Conservation (phyloP, 2,329 filamentous ascomycete species). For the Trichoderma pleuroti region DNA sequence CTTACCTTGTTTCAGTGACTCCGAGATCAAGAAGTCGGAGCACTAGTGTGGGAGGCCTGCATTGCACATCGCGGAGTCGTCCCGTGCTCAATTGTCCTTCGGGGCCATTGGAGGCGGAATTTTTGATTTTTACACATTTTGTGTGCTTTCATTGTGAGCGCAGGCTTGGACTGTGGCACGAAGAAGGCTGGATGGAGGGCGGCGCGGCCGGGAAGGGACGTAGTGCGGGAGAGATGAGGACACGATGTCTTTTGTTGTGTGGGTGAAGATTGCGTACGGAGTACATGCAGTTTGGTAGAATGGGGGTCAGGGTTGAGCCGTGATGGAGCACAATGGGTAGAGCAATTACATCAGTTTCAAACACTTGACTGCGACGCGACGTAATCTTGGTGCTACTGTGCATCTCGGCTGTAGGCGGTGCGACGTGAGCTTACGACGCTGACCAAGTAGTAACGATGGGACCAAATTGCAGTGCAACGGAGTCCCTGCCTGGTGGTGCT, state of each 20-base stretch:
- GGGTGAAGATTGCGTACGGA: neutral
- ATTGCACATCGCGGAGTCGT: slow-evolving; percentile 52
- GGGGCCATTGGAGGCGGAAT: slow-evolving; percentile 49
- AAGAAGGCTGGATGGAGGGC: slow-evolving; percentile 36
- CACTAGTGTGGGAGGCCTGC: slow-evolving; percentile 46
- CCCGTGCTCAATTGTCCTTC: slow-evolving; percentile 49
- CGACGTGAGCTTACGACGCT: neutral
- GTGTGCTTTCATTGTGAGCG: slow-evolving; percentile 43
- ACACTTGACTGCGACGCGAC: neutral
- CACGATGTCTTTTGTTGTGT: neutral
- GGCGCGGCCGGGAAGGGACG: accelerated
- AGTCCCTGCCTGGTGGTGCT: neutral
- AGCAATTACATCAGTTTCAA: neutral
- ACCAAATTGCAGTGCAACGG: neutral
- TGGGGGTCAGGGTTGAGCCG: neutral
- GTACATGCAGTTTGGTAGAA: too few relatives aligned
- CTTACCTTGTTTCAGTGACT: slow-evolving; percentile 47
- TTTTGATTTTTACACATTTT: slow-evolving; percentile 40
- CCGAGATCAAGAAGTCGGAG: slow-evolving; percentile 43
- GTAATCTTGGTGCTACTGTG: neutral
- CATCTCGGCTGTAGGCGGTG: neutral
- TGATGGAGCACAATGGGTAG: neutral
- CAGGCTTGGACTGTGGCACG: slow-evolving; percentile 37
- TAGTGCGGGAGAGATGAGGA: neutral
- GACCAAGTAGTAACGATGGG: neutral